These are phyloP conservation scores for Boletellus emodensis DNA, from an alignment of 768 basidiomycete genomes.

Conservation along the genomic window DNA sequence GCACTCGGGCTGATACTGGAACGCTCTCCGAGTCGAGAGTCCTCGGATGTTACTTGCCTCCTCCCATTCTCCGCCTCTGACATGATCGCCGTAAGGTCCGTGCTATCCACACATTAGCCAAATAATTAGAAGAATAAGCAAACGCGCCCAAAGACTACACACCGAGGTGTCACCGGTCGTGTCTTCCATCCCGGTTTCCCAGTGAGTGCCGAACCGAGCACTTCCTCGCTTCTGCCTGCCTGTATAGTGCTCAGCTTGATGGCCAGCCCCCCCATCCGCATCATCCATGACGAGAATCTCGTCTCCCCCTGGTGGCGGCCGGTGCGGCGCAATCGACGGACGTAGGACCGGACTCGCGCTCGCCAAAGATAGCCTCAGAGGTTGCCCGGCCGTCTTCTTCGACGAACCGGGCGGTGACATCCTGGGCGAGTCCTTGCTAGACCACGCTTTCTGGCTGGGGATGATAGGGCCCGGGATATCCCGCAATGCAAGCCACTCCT, in stretches of 20 bases:
- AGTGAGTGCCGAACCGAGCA: neutral
- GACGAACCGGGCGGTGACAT: slow-evolving; percentile 28
- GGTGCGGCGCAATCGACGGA: slow-evolving; percentile 8
- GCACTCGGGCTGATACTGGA: neutral
- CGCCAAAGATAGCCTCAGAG: slow-evolving; percentile 5
- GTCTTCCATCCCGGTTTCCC: slow-evolving; percentile 45
- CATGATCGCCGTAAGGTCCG: slow-evolving; percentile 84
- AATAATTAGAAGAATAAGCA: slow-evolving; percentile 5
- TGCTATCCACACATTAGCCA: slow-evolving; percentile 37
- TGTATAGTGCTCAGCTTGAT: slow-evolving; percentile 20
- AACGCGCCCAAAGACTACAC: slow-evolving; percentile 22
- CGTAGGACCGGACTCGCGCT: slow-evolving; percentile 22
- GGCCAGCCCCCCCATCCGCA: slow-evolving; percentile 38
- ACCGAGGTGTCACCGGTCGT: slow-evolving; percentile 47
- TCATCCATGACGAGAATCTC: no score
- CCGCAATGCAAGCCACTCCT: slow-evolving; percentile 65
- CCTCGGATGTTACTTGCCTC: slow-evolving; percentile 6
- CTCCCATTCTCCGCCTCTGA: slow-evolving; percentile 58
- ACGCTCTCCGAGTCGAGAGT: slow-evolving; percentile 1
- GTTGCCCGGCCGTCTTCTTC: slow-evolving; percentile 14
- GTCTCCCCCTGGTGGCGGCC: slow-evolving; percentile 45
- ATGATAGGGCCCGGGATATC: slow-evolving; percentile 63
- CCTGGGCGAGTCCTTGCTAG: slow-evolving; percentile 28
- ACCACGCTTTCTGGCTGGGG: slow-evolving; percentile 24
- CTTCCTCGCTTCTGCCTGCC: slow-evolving; percentile 2